Evolutionary conservation across 2,329 filamentous ascomycete genomes (phyloP), one percentile per base, ranked within the genome.

Genomic region (Alternaria triticimaculans): DNA sequence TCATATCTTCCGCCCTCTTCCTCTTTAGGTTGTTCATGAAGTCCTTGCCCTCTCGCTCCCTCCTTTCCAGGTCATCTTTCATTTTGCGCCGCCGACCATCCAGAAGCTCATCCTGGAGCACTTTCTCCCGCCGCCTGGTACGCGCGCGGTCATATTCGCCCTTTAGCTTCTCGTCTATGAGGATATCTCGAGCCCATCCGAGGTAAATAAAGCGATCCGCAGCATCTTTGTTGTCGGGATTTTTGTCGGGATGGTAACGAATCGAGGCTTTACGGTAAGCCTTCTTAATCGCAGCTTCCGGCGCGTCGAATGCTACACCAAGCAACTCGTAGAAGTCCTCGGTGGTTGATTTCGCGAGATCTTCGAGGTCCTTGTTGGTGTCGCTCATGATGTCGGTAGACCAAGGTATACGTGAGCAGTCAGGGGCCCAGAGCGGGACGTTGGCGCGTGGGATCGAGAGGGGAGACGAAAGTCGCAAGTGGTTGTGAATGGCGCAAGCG

Each of bases 181-280:
- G 87, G 2, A 97, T 88, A 80, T 96, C 93, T 76, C 93, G 89
- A n/a, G 93, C 94, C 65, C 92, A 91, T 75, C 94, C 92, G 62
- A 97, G 89, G 1, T 92, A 85, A 80, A 97, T 92, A 84, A 96
- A 98, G 74, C 92, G 92, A 60, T 90, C 89, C 49, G 92, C 86
- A 70, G 96, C 93, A 72, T 82, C 82, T 6, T 82, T 80, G 63
- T 83, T 77, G 69, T 79, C 78, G 56, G 87, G 88, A 59, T 94
- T 90, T 82, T 97, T 97, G 85, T 98, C 95, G 1, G 95, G 95
- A 80, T 98, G 95, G 83, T 94, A 93, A 75, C 93, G 93, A n/a
- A 97, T 85, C 4, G 93, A 93, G 28, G 90, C 90, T 73, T 92
- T 92, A 63, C 93, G 89, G 85, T 95, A 97, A 48, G 93, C 93